Percentiles rank a stretch among this genome's conserved stretches.
Evolutionary conservation across 2,329 filamentous ascomycete species (phyloP).

Genomic region (Plectosphaerella plurivora): DNA sequence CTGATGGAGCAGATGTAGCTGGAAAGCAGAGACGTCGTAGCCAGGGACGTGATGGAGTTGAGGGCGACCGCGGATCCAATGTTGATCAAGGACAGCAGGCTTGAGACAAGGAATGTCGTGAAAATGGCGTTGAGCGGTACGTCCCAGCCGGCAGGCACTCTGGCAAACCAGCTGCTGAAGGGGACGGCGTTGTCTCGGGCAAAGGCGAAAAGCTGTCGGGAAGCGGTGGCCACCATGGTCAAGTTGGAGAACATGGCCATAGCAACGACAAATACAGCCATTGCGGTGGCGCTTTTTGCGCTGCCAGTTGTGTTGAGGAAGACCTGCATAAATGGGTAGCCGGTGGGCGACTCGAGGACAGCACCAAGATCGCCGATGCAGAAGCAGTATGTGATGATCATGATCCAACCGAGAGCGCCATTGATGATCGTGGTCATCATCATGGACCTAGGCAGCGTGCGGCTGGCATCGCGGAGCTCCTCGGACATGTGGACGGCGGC

Average conservation of each 20-base stretch:
- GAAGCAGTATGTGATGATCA: conserved; percentile 29
- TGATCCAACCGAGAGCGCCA: conserved; percentile 25
- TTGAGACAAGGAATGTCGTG: conserved; percentile 36
- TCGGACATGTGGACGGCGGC: conserved; percentile 27
- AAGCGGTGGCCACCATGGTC: conserved; percentile 21
- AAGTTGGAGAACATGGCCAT: conserved; percentile 18
- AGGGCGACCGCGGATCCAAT: conserved; percentile 47
- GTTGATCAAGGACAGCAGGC: conserved; percentile 43
- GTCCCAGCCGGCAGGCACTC: conserved; percentile 9
- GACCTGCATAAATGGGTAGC: conserved; percentile 22
- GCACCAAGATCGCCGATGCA: conserved; percentile 23
- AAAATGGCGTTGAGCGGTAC: conserved; percentile 12
- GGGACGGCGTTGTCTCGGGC: conserved; percentile 25
- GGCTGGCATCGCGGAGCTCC: conserved; percentile 26
- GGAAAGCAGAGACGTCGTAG: conserved; percentile 42
- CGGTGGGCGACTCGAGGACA: conserved; percentile 11
- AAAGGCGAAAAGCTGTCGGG: conserved; percentile 24
- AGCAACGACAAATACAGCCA: conserved; percentile 19
- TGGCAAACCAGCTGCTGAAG: conserved; percentile 18
- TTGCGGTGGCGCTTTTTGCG: conserved; percentile 15
- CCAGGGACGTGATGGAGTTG: conserved; percentile 48
- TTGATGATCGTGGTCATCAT: conserved; percentile 25
- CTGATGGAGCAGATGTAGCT: conserved; percentile 45
- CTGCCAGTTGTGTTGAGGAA: conserved; percentile 19
- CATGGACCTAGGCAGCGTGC: conserved; percentile 25